Evolutionary conservation across 768 basidiomycete species (phyloP), one percentile per base, ranked within the genome.

Genomic region (Imleria badia): DNA sequence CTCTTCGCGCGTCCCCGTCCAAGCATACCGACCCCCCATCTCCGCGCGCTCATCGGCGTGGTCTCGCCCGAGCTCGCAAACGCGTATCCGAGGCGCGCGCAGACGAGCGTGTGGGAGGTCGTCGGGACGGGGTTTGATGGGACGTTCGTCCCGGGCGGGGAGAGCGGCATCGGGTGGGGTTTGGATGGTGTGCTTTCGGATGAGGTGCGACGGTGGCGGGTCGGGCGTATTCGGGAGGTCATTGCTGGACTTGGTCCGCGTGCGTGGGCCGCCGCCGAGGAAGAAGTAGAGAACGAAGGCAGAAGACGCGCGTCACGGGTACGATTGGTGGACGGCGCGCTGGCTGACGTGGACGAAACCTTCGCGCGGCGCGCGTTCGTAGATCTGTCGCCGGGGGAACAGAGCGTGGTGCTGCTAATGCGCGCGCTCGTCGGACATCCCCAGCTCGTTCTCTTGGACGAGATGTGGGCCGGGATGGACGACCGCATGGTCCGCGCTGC

Each of bases 401-500:
- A 96, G 72, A 81, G 85, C 42, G 70, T 95, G 42, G 83, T 93
- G 19, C 73, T 98, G 35, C 78, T 98, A 40, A 85, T 95, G 80
- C 83, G 94, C 17, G 91, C 94, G 26, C 74, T 97, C 33, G 92
- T 95, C 10, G 81, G 81, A 14, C 73, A 77, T 14, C 89, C 91
- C 4, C 81, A 79, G 51, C 66, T 99, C 33, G 76, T 98, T 8
- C 75, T 98, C 11, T 73, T 98, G 38, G 96, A 99, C 64, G 96
- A 99, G 67, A 90, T 87, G 10, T 94, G 91, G 83, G 86, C 89
- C 22, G 95, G 94, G 26, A 95, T 98, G 91, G 91, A 91, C 59
- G 85, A 83, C 41, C 72, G 69, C 6, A 91, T 92, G 84, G 83
- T 95, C 30, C 69, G 69, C 17, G 80, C 81, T 35, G 89, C 85